Percentiles rank a stretch among this genome's conserved stretches.
These are phyloP conservation scores for Mortierella sp. DNA, from an alignment of 371 early-diverging fungal species.

Conservation along the genomic window DNA sequence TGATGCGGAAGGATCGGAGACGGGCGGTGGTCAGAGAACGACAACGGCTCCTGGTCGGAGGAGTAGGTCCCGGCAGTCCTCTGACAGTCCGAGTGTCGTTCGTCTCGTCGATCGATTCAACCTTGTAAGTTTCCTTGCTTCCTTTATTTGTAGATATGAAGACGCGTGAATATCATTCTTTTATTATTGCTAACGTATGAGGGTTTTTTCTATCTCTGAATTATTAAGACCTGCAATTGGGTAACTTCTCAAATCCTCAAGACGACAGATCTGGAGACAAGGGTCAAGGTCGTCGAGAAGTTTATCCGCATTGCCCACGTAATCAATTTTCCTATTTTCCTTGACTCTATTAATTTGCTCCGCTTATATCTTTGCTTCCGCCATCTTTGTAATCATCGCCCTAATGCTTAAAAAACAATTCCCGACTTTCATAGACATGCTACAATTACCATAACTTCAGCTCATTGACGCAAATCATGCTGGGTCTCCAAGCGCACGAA, in stretches of 20 bases:
- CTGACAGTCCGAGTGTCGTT: constrained; percentile 66
- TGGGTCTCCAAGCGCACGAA: constrained; percentile 74
- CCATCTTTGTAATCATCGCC: too few relatives aligned
- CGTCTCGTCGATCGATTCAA: constrained; percentile 78
- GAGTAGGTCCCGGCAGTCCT: neutral
- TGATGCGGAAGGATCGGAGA: constrained; percentile 11
- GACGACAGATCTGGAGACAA: constrained; percentile 64
- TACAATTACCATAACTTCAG: constrained; percentile 75
- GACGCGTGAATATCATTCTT: neutral
- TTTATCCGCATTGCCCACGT: constrained; percentile 82
- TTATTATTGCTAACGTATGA: neutral
- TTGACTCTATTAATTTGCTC: neutral
- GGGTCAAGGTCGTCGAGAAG: constrained; percentile 79
- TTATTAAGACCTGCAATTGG: constrained; percentile 72
- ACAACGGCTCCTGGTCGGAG: neutral
- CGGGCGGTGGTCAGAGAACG: neutral
- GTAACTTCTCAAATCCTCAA: constrained; percentile 78
- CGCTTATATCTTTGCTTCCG: neutral
- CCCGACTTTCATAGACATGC: constrained; percentile 64
- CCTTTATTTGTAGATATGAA: neutral
- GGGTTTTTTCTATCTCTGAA: neutral
- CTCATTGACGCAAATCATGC: constrained; percentile 72
- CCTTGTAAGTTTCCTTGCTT: constrained; percentile 53
- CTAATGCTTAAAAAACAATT: neutral
- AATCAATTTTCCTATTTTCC: constrained; percentile 14